Evolutionary conservation across 352 stramenopile genomes (phyloP).

Genomic region (Phytophthora lateralis): DNA sequence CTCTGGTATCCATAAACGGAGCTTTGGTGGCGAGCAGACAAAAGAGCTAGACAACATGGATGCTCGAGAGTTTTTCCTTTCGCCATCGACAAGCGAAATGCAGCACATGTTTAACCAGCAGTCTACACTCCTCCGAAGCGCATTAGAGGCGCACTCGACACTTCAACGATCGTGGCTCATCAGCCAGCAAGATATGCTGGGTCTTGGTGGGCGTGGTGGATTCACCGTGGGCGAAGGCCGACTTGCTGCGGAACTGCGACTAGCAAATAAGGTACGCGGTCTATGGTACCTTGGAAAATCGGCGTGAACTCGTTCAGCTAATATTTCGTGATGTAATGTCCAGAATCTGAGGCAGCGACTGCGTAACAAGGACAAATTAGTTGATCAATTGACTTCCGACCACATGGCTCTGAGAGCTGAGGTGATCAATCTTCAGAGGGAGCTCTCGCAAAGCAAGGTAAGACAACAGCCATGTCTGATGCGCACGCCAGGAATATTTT

Average conservation of each 20-base stretch:
- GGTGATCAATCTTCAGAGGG: slow-evolving; percentile 61
- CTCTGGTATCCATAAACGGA: slow-evolving; percentile 36
- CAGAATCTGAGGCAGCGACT: slow-evolving; percentile 83
- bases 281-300: not conserved
- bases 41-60: slow-evolving; percentile 62
- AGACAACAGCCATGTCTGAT: not conserved
- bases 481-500: not conserved
- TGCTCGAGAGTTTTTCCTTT: slow-evolving; percentile 78
- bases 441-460: slow-evolving; percentile 72
- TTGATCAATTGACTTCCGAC: slow-evolving; percentile 82
- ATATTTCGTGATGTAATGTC: slow-evolving; percentile 10
- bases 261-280: slow-evolving; percentile 81
- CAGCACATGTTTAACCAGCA: slow-evolving; percentile 91
- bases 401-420: slow-evolving; percentile 62
- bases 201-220: slow-evolving; percentile 47
- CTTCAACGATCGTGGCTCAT: slow-evolving; percentile 81
- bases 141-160: slow-evolving; percentile 76
- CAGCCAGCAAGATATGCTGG: slow-evolving; percentile 75
- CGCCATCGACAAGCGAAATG: slow-evolving; percentile 86
- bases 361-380: slow-evolving; percentile 83
- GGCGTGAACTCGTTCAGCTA: slow-evolving; percentile 1
- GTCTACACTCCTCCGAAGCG: slow-evolving; percentile 65
- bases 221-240: slow-evolving; percentile 86
- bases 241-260: slow-evolving; percentile 75
- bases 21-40: slow-evolving; percentile 55